These are phyloP conservation scores for Pouteria glomerata DNA, from an alignment of 148 eudicot species.

Conservation along the genomic window DNA sequence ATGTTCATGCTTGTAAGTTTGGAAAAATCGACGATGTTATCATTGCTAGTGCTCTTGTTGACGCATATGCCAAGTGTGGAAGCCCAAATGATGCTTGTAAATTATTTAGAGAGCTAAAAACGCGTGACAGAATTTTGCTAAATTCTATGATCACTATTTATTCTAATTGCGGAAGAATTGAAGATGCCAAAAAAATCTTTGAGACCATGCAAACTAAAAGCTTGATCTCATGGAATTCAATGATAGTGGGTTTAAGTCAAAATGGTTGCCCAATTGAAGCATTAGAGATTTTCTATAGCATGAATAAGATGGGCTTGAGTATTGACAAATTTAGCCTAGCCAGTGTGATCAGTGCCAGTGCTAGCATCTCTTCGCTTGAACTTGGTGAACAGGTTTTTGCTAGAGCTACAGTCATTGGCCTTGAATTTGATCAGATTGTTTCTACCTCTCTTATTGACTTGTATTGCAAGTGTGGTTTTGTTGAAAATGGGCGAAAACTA, in stretches of 20 bases:
- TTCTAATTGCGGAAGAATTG: constrained; percentile 60
- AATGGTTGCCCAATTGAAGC: constrained; percentile 65
- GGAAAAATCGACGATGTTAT: constrained; percentile 48
- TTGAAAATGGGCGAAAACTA: constrained; percentile 47
- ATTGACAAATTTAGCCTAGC: constrained; percentile 66
- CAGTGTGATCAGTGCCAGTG: constrained; percentile 80
- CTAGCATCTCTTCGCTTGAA: constrained; percentile 57
- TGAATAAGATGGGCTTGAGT: constrained; percentile 46
- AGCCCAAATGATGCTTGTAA: constrained; percentile 53
- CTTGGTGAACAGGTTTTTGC: constrained; percentile 79
- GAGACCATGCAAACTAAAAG: constrained; percentile 50
- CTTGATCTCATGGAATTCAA: constrained; percentile 88
- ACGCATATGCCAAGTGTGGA: constrained; percentile 68
- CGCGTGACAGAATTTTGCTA: constrained; percentile 64
- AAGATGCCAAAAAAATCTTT: constrained; percentile 69
- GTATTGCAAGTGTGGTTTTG: constrained; percentile 82
- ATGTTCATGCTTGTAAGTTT: constrained; percentile 44
- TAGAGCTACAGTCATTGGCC: constrained; percentile 54
- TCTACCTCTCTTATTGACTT: constrained; percentile 73
- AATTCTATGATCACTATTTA: constrained; percentile 84
- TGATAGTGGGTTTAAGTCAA: constrained; percentile 73
- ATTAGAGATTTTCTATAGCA: constrained; percentile 47
- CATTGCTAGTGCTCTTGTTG: constrained; percentile 59
- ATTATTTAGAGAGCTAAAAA: constrained; percentile 58
- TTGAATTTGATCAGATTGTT: constrained; percentile 53